Evolutionary conservation across 2,329 filamentous ascomycete genomes (phyloP), one percentile per base, ranked within the genome.

Genomic region (Tympanopsis confertula): DNA sequence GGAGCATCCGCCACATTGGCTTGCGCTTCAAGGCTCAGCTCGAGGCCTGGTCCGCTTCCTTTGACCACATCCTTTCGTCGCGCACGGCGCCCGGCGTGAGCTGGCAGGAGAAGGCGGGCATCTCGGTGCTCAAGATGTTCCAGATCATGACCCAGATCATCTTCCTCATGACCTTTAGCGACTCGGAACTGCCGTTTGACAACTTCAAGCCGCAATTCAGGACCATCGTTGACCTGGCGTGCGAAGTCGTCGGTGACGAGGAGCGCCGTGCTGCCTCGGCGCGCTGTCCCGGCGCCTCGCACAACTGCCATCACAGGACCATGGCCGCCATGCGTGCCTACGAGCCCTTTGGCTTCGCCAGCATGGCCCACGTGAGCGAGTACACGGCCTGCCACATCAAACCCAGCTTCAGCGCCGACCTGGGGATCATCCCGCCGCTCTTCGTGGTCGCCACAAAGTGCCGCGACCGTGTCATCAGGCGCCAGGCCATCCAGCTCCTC

Each of bases 391-490:
- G 53, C 20, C 70, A 75, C 44, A 68, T 76, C 48, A 75, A 72
- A 50, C 68, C 72, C 2, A 73, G 69, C 45, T 82, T 82, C 52
- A 75, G 73, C 32, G 68, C 77, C 18, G 74, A 80, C 37, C 54
- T 78, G 10, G 78, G 77, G 14, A 72, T 83, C 39, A 66, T 83
- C 4, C 71, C 76, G 3, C 74, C 76, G 1, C 62, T 83, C 1
- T 82, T 75, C 44, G 66, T 80, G 4, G 71, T 77, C n/a, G 77
- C 73, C 5, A 79, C 73, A 5, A 80, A 79, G 49, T 82, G 77
- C 47, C 68, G 76, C 10, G 69, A 80, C 42, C 65, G 68, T 0
- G 45, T 58, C 2, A 62, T 71, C 22, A 68, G 78, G 15, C 63
- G 74, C 14, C 69, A 72, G 43, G 78, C 78, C 5, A 75, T 82